Evolutionary conservation across 2,329 filamentous ascomycete species (phyloP).

Genomic region (Xylaria sp.): DNA sequence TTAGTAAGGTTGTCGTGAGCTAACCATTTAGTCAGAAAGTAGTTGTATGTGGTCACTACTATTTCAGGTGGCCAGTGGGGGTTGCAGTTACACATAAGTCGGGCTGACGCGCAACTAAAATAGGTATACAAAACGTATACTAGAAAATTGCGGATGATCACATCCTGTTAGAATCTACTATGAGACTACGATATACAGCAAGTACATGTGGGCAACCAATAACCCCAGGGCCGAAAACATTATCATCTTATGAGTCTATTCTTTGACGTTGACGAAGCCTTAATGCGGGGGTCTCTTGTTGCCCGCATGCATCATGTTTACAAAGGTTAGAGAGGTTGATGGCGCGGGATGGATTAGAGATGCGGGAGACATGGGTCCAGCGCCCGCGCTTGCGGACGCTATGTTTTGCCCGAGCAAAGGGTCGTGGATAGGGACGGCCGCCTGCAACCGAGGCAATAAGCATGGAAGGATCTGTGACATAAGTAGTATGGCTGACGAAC

Average conservation of each 20-base stretch:
- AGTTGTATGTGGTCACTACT: conserved; percentile 6
- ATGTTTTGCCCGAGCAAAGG: background rate
- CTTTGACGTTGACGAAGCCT: background rate
- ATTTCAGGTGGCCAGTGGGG: conserved; percentile 3
- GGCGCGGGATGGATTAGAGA: background rate
- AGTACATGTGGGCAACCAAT: background rate
- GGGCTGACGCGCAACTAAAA: conserved; percentile 4
- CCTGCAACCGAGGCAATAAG: conserved; percentile 1
- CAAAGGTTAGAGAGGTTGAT: background rate
- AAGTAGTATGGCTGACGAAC: background rate
- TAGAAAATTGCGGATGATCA: conserved; percentile 3
- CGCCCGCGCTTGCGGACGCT: conserved; percentile 3
- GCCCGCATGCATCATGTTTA: background rate
- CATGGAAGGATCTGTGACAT: conserved; percentile 13
- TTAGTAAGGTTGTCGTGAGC: conserved; percentile 12
- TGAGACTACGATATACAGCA: background rate
- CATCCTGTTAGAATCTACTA: background rate
- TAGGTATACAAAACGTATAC: background rate
- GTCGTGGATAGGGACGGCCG: background rate
- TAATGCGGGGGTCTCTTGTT: background rate
- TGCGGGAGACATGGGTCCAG: background rate
- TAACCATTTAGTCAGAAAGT: background rate
- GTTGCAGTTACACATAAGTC: conserved; percentile 7
- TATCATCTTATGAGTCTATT: background rate
- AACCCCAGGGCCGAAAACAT: background rate